Evolutionary conservation across 352 stramenopile genomes (phyloP), one percentile per base, ranked within the genome.

Genomic region (Phytophthora nicotianae): DNA sequence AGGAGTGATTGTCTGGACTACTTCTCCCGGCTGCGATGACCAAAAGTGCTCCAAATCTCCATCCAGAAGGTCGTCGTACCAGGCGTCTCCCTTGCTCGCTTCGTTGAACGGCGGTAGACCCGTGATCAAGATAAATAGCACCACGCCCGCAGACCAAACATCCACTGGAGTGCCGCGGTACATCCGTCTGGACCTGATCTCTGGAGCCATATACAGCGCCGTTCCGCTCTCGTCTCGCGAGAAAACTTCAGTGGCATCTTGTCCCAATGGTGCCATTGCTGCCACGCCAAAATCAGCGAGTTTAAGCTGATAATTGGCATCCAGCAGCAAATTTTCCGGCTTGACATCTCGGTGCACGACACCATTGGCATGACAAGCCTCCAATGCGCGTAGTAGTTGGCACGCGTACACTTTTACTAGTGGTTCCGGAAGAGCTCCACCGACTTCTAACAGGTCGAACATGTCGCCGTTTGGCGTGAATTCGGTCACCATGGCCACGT

Each of bases 251-350:
- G 27, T 61, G 9, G 40, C 57, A 40, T 67, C 59, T 13, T 41
- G 47, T 2, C 58, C 68, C 58, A 54, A 1, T 5, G 61, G 50
- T 6, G 72, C 61, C 52, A 85, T 88, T 37, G 94, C 90, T 7
- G 91, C 92, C 2, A 98, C 75, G 5, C 94, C 94, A 82, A 98
- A 98, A 65, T 98, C 94, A 17, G 87, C 95, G 8, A 98, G 67
- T 62, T 98, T 98, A 59, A 98, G 71, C 8, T 74, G 79, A 62
- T 83, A 89, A 20, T 82, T 67, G 19, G 75, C 66, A 62, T 96
- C 86, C 43, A 98, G 68, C 33, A 98, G 72, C 20, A 98, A 67
- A 57, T 98, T 98, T 67, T 98, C 91, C 4, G 89, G 91, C 72
- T 97, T 97, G 27, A 98, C 70, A 63, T 98, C 91, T 35, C 91